Base-by-base conservation (phyloP, 805 yeast genomes). In the Candida ipomoeae region DNA sequence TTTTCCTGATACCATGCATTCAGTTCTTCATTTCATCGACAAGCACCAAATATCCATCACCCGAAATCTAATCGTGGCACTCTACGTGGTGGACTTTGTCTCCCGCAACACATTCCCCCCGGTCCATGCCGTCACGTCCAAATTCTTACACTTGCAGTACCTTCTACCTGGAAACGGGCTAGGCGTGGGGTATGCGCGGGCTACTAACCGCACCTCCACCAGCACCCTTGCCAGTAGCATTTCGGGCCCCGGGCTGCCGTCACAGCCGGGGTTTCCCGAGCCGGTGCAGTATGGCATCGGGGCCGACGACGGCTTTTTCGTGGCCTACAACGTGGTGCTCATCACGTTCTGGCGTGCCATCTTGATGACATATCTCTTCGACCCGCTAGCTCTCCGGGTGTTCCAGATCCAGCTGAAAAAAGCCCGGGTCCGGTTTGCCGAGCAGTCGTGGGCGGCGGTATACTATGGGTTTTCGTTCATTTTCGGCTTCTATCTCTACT, bases 371-470 rank as follows among this genome's bases (percentile, higher is more conserved):
- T 78, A 69, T 55, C 56, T 80, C 8, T 75, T 86, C 44, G 73
- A 70, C 48, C 89, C 91, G 17, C 60, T 83, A 44, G 89, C 89
- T 2, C 56, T 56, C 7, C 50, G 46, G 43, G 50, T 48, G 7
- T 63, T 71, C 43, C 70, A 78, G 21, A 81, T 87, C 44, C 65
- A 65, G 37, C 67, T 75, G 2, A 65, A 63, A 14, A 83, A 82
- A 58, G 79, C 85, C 0, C 70, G 74, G 20, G 79, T 79, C 49
- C 77, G 96, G 51, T 89, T 87, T 62, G 86, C 89, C 50, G 97
- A 89, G 67, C 97, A 89, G 71, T 83, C 89, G 46, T 90, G 96
- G 96, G 73, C 80, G 33, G 64, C 81, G 15, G 59, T 80, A 6
- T 87, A 86, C 64, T 87, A 82, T 69, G 57, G 77, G 6, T 57